Base-by-base conservation (phyloP, 208 protist species). In the Leishmania gerbilli region DNA sequence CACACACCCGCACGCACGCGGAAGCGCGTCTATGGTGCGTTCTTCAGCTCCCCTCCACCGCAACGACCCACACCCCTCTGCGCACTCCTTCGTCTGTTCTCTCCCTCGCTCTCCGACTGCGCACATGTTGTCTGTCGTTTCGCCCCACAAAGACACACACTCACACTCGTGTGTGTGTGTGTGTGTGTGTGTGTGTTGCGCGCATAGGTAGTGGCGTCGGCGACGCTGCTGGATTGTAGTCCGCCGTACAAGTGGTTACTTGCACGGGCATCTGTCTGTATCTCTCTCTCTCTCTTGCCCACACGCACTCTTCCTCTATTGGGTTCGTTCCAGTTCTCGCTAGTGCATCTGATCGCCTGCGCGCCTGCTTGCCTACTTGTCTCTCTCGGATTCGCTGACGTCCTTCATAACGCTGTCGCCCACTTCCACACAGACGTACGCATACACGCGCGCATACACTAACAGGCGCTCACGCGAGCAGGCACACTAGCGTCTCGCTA, bases 141-240 rank as follows among this genome's bases (percentile, higher is more conserved):
- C 56, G 7, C 24, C 56, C 19, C 56, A n/a, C 56, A 62, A 7
- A 45, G 4, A 9, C 42, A 62, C 24, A 62, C 24, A 6, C 24
- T 1, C 19, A 13, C 56, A 9, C 51, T 21, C 49, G 49, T 19
- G 15, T 53, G 49, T 53, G 11, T 55, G 51, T 55, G 51, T 21
- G 0, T 4, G 15, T 21, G 15, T 9, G 2, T 45, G 0, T 4
- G 4, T 9, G 2, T 45, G 0, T 4, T 0, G 42, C 42, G 42
- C 42, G 42, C 1, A 4, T 1, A 55, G 1, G 13, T 55, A 19
- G 51, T 19, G 51, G 51, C 21, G 51, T 15, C 51, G 17, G 15
- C 51, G 15, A 15, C 51, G 51, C 51, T 55, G 51, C 15, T 6
- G 17, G 51, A 55, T 55, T 3, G 51, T 6, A 55, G 17, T 3